Conservation (phyloP, 257 asterid genomes). For the Lantana camara region DNA sequence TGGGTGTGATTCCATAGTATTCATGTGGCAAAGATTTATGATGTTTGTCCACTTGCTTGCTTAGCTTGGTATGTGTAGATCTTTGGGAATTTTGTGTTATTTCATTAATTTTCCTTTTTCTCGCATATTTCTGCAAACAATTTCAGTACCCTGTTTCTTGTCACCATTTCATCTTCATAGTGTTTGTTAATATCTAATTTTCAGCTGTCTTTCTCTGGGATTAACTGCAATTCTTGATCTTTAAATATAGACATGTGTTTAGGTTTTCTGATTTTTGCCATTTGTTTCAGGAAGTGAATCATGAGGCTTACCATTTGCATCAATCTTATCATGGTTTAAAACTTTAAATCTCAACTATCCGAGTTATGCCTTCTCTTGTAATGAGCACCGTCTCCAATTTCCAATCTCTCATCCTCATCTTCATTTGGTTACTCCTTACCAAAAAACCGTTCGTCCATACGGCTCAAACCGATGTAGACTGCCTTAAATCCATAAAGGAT, state of each 20-base stretch:
- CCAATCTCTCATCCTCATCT: constrained; percentile 34
- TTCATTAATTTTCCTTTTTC: background rate
- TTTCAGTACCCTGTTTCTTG: background rate
- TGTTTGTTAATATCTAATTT: background rate
- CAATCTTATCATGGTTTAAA: constrained; percentile 21
- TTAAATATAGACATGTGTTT: background rate
- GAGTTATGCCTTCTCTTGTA: constrained; percentile 17
- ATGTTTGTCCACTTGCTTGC: constrained; percentile 13
- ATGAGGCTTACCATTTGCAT: background rate
- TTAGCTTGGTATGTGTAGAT: constrained; percentile 13
- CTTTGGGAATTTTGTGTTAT: background rate
- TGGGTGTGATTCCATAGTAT: constrained; percentile 14
- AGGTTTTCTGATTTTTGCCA: constrained; percentile 19
- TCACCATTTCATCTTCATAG: background rate
- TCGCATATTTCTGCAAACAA: background rate
- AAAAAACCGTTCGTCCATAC: constrained; percentile 34
- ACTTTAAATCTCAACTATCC: constrained; percentile 4
- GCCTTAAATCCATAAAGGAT: constrained; percentile 50
- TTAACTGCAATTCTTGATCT: background rate
- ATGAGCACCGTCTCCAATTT: constrained; percentile 32
- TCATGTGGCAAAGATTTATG: background rate
- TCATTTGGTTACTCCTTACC: constrained; percentile 44
- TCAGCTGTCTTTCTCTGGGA: background rate
- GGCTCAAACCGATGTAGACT: constrained; percentile 55
- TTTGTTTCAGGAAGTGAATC: constrained; percentile 37